These are phyloP conservation scores for Hyaloperonospora brassicae DNA, from an alignment of 352 stramenopile species.

Conservation along the genomic window DNA sequence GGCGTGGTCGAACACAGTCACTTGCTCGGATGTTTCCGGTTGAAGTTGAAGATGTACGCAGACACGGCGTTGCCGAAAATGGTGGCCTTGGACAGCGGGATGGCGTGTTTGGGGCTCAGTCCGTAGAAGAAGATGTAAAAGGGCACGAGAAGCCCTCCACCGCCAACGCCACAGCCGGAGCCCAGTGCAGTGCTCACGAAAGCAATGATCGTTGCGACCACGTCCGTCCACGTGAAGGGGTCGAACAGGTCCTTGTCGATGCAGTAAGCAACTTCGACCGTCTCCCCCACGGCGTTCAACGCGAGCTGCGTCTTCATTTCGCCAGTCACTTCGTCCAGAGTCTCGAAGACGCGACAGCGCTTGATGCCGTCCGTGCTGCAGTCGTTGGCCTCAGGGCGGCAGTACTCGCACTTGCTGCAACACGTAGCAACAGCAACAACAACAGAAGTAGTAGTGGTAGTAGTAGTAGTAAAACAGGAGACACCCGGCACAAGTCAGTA, in stretches of 20 bases:
- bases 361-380: constrained; percentile 57
- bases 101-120: constrained; percentile 91
- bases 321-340: constrained; percentile 27
- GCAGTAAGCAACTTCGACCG: constrained; percentile 46
- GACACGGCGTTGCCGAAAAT: constrained; percentile 95
- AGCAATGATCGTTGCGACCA: constrained; percentile 56
- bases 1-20: background rate
- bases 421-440: too few relatives aligned
- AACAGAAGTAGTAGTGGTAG: too few relatives aligned
- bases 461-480: too few relatives aligned
- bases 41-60: constrained; percentile 91
- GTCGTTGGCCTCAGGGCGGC: constrained; percentile 37
- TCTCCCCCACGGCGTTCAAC: constrained; percentile 25
- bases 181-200: constrained; percentile 84
- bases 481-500: too few relatives aligned
- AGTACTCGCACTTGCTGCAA: constrained; percentile 64
- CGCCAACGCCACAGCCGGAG: constrained; percentile 87
- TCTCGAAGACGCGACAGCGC: constrained; percentile 44
- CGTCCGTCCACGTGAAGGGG: constrained; percentile 64
- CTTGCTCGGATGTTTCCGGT: constrained; percentile 88
- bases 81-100: constrained; percentile 94
- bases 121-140: constrained; percentile 95
- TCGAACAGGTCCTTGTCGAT: constrained; percentile 79
- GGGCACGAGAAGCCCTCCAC: constrained; percentile 93
- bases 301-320: constrained; percentile 29